phyloP scores from a whole-genome alignment of 257 asterid species.

The Capsicum chinense region DNA sequence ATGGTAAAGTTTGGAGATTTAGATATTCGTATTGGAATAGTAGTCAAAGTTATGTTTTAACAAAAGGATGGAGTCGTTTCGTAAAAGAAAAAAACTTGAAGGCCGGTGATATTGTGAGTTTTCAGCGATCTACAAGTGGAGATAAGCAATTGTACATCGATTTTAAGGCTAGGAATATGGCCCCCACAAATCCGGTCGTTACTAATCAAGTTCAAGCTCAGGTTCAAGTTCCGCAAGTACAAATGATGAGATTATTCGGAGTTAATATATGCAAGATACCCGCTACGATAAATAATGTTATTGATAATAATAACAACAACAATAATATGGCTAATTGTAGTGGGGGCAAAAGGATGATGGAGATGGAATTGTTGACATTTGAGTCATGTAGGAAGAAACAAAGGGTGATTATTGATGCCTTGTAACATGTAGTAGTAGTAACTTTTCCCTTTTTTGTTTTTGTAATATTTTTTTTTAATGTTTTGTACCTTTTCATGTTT shows the following conservation, averaged over 20 bases:
- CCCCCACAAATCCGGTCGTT: neutral
- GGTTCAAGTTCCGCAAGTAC: slow-evolving; percentile 30
- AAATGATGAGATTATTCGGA: slow-evolving; percentile 66
- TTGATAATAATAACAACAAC: slow-evolving; percentile 33
- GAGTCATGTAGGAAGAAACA: slow-evolving; percentile 60
- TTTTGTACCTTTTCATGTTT: neutral
- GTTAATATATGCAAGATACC: slow-evolving; percentile 65
- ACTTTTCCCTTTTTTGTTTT: slow-evolving; percentile 12
- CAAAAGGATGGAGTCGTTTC: slow-evolving; percentile 90
- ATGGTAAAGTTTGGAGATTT: slow-evolving; percentile 83
- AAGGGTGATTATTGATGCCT: slow-evolving; percentile 67
- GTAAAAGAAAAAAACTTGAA: slow-evolving; percentile 73
- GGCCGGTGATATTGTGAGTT: slow-evolving; percentile 76
- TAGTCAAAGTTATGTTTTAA: slow-evolving; percentile 81
- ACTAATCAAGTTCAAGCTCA: slow-evolving; percentile 27
- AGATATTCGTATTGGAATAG: slow-evolving; percentile 90
- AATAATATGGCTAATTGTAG: slow-evolving; percentile 23
- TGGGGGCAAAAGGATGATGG: slow-evolving; percentile 65
- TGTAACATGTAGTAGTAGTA: slow-evolving; percentile 44
- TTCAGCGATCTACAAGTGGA: slow-evolving; percentile 56
- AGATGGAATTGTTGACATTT: slow-evolving; percentile 62
- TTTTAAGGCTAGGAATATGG: slow-evolving; percentile 46
- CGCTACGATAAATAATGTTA: slow-evolving; percentile 27
- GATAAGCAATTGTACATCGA: slow-evolving; percentile 74
- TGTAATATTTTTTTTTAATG: neutral